phyloP scores from a whole-genome alignment of 2,329 filamentous ascomycete species.

The Fusarium siculi region DNA sequence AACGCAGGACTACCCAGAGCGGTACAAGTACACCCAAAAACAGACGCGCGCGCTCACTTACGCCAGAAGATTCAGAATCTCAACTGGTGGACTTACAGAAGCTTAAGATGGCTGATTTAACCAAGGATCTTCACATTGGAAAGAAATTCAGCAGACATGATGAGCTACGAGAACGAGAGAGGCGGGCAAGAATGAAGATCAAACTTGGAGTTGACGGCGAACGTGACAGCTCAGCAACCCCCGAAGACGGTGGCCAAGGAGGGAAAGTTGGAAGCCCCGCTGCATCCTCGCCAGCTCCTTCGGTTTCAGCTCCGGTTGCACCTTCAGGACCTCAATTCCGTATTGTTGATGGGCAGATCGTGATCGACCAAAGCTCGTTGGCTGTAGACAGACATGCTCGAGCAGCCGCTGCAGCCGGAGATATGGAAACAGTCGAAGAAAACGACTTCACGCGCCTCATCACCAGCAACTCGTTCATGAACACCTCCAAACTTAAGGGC shows the following conservation, averaged over 20 bases:
- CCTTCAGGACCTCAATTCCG: constrained; percentile 65
- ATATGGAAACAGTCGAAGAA: constrained; percentile 75
- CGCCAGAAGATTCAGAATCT: constrained; percentile 72
- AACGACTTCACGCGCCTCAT: constrained; percentile 80
- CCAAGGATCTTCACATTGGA: constrained; percentile 74
- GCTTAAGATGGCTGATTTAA: constrained; percentile 79
- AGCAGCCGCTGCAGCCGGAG: constrained; percentile 61
- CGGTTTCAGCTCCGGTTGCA: constrained; percentile 43
- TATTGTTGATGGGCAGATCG: constrained; percentile 77
- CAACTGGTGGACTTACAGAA: constrained; percentile 72
- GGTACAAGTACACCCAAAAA: constrained; percentile 42
- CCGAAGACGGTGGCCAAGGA: constrained; percentile 26
- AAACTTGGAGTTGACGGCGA: constrained; percentile 45
- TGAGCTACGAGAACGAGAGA: constrained; percentile 75
- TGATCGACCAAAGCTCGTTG: constrained; percentile 74
- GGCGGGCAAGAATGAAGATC: constrained; percentile 52
- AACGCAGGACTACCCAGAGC: constrained; percentile 44
- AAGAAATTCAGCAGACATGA: constrained; percentile 80
- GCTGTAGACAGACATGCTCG: constrained; percentile 75
- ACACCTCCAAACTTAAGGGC: constrained; percentile 69
- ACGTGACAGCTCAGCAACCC: constrained; percentile 38
- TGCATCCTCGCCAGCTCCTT: constrained; percentile 37
- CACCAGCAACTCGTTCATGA: constrained; percentile 74
- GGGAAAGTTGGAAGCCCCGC: constrained; percentile 40
- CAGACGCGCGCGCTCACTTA: constrained; percentile 59